Conservation (phyloP, 805 yeast species). For the Saccharomycopsis fermentans region DNA sequence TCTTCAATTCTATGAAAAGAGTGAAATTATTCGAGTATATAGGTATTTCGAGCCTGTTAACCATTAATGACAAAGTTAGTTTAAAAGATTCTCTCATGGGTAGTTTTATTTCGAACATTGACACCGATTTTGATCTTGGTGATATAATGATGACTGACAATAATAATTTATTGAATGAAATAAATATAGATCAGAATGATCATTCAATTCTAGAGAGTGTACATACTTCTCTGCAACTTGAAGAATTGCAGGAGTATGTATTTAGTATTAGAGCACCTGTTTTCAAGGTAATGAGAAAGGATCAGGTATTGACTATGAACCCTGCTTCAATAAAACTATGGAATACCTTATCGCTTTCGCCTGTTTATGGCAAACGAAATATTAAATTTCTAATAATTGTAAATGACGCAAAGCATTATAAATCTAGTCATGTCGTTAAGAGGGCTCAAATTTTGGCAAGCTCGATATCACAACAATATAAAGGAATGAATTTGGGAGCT, state of each 20-base stretch:
- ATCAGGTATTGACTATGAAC: slow-evolving; percentile 35
- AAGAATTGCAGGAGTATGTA: slow-evolving; percentile 19
- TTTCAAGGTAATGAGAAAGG: slow-evolving; percentile 28
- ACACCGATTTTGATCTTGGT: slow-evolving; percentile 3
- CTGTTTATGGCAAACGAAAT: slow-evolving; percentile 39
- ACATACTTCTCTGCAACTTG: background rate
- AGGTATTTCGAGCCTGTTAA: background rate
- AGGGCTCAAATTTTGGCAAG: slow-evolving; percentile 31
- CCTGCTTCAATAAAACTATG: slow-evolving; percentile 42
- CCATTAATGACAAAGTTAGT: background rate
- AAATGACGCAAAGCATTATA: slow-evolving; percentile 19
- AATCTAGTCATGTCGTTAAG: slow-evolving; percentile 23
- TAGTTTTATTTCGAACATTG: slow-evolving; percentile 1
- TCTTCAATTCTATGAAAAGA: slow-evolving; percentile 6
- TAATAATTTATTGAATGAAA: background rate
- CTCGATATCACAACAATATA: slow-evolving; percentile 34
- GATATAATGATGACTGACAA: slow-evolving; percentile 3
- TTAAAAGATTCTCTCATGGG: slow-evolving; percentile 8
- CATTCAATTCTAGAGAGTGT: background rate
- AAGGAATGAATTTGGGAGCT: slow-evolving; percentile 40
- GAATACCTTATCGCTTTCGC: slow-evolving; percentile 49
- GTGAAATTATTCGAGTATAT: slow-evolving; percentile 12
- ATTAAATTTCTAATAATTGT: slow-evolving; percentile 41
- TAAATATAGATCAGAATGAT: background rate
- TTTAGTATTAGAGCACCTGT: slow-evolving; percentile 30